Evolutionary conservation across 1,284 basidiomycete species (phyloP), one percentile per base, ranked within the genome.

Genomic region (Microstroma glucosiphilum): DNA sequence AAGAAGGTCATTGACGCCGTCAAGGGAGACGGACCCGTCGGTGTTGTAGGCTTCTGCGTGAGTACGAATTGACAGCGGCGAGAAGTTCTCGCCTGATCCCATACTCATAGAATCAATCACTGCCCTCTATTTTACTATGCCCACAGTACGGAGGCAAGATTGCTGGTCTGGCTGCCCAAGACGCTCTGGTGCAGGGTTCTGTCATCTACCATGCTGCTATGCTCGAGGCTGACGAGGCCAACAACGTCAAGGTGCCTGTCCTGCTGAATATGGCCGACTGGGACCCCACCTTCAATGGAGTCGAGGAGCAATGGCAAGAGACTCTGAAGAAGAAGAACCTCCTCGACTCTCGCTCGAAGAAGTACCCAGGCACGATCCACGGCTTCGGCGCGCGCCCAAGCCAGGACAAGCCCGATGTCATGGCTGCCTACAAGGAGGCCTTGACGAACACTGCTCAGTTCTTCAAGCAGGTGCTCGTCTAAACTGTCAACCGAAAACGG

Each of bases 211-310:
- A 64, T 56, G 58, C 62, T n/a, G 21, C 59, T 54, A 43, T 64
- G 53, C 43, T 64, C 17, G 56, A 57, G 59, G 41, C 51, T 17
- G 42, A 23, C 43, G 62, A 64, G 56, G 65, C 65, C 26, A 17
- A 37, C 19, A 53, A 66, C 53, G 49, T 66, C 56, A 55, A 59
- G 30, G 40, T 40, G 6, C 58, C 58, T 15, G 54, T 61, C 19
- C 57, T 66, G n/a, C 42, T 66, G 48, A 66, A 65, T 55, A 57
- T 53, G 53, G 56, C 62, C 48, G 65, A 66, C 54, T 9, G 53
- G 15, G 65, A 66, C 57, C 59, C 59, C 19, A 30, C 60, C 30
- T 64, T 66, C 46, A 17, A 26, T 25, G 54, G 30, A 25, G 65
- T 61, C 26, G 57, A 65, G 60, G 59, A 61, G 15, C 43, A 46